These are phyloP conservation scores for Jaapia argillacea DNA, from an alignment of 768 basidiomycete genomes.

Conservation along the genomic window DNA sequence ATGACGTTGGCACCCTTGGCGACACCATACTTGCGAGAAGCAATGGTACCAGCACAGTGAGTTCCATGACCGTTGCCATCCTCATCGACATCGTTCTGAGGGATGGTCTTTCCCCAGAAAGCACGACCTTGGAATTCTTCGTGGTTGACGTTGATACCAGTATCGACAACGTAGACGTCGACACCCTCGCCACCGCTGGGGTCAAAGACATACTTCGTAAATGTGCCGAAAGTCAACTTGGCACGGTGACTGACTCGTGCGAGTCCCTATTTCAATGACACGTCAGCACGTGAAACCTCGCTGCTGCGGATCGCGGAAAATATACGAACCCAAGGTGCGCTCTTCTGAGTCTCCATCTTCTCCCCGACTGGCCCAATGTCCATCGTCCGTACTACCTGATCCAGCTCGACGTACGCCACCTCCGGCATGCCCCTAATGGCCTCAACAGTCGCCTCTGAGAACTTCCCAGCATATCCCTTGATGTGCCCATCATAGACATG, in stretches of 20 bases:
- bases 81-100: constrained; percentile 69
- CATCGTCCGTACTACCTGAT: constrained; percentile 82
- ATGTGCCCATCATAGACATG: constrained; percentile 73
- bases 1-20: constrained; percentile 87
- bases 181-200: constrained; percentile 79
- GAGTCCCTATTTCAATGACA: constrained; percentile 56
- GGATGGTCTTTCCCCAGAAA: constrained; percentile 89
- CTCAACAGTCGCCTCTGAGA: constrained; percentile 60
- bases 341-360: constrained; percentile 33
- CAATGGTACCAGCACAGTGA: constrained; percentile 94
- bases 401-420: constrained; percentile 86
- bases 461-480: constrained; percentile 75
- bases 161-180: constrained; percentile 83
- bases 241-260: constrained; percentile 88
- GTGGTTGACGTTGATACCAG: constrained; percentile 83
- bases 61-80: constrained; percentile 96
- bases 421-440: constrained; percentile 77
- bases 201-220: constrained; percentile 74
- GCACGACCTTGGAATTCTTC: constrained; percentile 86
- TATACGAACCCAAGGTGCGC: constrained; percentile 89
- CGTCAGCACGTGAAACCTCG: background rate
- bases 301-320: constrained; percentile 7
- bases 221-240: constrained; percentile 69
- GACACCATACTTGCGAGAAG: constrained; percentile 88
- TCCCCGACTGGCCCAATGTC: constrained; percentile 24